A percentile compares a stretch with the other conserved stretches of the same genome.
Evolutionary conservation across 2,329 filamentous ascomycete genomes (phyloP).

Genomic region (Plenodomus tracheiphilus): DNA sequence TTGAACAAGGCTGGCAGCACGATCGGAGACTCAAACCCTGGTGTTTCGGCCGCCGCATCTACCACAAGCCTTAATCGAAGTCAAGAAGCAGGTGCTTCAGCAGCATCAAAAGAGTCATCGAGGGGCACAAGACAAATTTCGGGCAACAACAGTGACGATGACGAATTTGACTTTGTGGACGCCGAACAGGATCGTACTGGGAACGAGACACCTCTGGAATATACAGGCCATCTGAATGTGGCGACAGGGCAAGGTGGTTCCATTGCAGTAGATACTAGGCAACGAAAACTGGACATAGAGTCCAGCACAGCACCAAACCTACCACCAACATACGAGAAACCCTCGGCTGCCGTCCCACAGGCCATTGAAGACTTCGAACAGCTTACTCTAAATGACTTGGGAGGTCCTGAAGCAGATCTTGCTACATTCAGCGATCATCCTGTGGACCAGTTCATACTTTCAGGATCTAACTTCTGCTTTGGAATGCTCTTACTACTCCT

Average conservation of each 20-base stretch:
- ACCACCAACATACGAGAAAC: slow-evolving; percentile 19
- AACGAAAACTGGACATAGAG: slow-evolving; percentile 23
- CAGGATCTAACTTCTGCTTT: slow-evolving; percentile 86
- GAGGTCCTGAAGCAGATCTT: slow-evolving; percentile 59
- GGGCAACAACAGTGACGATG: slow-evolving; percentile 36
- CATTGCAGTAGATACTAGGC: slow-evolving; percentile 27
- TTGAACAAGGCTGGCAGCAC: slow-evolving; percentile 15
- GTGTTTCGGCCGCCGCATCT: slow-evolving; percentile 19
- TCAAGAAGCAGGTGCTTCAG: slow-evolving; percentile 2
- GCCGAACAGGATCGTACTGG: slow-evolving; percentile 55
- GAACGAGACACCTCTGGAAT: slow-evolving; percentile 51
- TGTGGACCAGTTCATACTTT: slow-evolving; percentile 86
- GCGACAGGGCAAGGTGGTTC: slow-evolving; percentile 26
- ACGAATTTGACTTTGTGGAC: slow-evolving; percentile 60
- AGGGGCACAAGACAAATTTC: slow-evolving; percentile 6
- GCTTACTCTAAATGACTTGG: slow-evolving; percentile 31
- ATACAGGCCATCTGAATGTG: slow-evolving; percentile 50
- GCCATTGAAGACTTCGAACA: slow-evolving; percentile 36
- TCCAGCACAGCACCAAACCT: slow-evolving; percentile 31
- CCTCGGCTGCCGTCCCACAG: slow-evolving; percentile 24
- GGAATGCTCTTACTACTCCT: slow-evolving; percentile 83
- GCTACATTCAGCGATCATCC: slow-evolving; percentile 69
- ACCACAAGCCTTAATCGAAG: slow-evolving; percentile 20
- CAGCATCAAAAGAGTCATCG: slow-evolving; percentile 8
- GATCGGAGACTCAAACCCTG: slow-evolving; percentile 11